Evolutionary conservation across 176 grass and related monocot species (phyloP).

Genomic region (Oryza rufipogon): DNA sequence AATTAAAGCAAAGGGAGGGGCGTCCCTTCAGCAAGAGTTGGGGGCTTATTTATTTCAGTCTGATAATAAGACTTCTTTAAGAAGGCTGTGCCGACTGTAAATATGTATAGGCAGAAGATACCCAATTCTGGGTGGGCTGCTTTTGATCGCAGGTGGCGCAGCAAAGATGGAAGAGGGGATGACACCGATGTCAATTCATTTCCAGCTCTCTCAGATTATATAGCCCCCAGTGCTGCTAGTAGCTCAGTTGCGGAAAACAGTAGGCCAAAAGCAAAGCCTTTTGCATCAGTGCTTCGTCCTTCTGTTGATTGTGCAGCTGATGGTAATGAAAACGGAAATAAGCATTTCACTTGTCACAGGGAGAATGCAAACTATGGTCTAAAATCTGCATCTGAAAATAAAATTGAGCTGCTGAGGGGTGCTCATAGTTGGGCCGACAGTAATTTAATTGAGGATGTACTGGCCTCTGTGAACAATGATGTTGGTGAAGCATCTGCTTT

Average conservation of each 20-base stretch:
- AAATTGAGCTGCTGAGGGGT: slow-evolving; percentile 66
- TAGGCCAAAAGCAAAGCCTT: slow-evolving; percentile 52
- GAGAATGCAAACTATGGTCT: slow-evolving; percentile 22
- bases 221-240: slow-evolving; percentile 33
- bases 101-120: slow-evolving; percentile 58
- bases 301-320: slow-evolving; percentile 34
- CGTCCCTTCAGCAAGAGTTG: slow-evolving; percentile 20
- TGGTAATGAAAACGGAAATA: slow-evolving; percentile 1
- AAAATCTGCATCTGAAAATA: slow-evolving; percentile 26
- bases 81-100: slow-evolving; percentile 23
- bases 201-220: slow-evolving; percentile 51
- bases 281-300: slow-evolving; percentile 58
- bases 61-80: slow-evolving; percentile 25
- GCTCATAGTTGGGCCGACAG: slow-evolving; percentile 70
- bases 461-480: slow-evolving; percentile 77
- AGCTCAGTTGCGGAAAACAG: slow-evolving; percentile 38
- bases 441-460: slow-evolving; percentile 77
- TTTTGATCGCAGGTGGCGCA: slow-evolving; percentile 66
- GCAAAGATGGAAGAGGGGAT: slow-evolving; percentile 28
- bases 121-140: slow-evolving; percentile 82
- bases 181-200: slow-evolving; percentile 52
- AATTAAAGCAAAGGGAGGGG: slow-evolving; percentile 27
- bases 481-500: slow-evolving; percentile 62
- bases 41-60: slow-evolving; percentile 14
- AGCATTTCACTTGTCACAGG: not conserved